phyloP scores from a whole-genome alignment of 495 filamentous ascomycete genomes.

The Penicillium antarcticum region DNA sequence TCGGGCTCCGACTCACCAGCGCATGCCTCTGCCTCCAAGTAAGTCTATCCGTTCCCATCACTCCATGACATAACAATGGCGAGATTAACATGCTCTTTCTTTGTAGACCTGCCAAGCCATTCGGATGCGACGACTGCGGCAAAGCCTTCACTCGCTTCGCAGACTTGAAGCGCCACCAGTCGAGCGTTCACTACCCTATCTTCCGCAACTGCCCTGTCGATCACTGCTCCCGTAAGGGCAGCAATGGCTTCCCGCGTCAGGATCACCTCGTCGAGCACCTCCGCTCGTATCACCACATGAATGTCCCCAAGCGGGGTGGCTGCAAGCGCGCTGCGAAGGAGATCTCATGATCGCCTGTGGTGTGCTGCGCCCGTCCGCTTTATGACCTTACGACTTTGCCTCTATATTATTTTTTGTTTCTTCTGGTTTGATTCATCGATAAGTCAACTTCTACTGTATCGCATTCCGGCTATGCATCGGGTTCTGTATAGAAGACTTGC shows the following conservation, averaged over 20 bases:
- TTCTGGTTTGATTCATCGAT: background rate
- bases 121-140: constrained; percentile 41
- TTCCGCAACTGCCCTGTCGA: constrained; percentile 71
- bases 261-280: constrained; percentile 90
- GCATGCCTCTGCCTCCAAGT: constrained; percentile 23
- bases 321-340: constrained; percentile 33
- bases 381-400: constrained; percentile 10
- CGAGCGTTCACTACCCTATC: constrained; percentile 53
- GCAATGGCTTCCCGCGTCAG: constrained; percentile 76
- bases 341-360: constrained; percentile 5
- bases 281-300: constrained; percentile 67
- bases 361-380: background rate
- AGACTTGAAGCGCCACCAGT: constrained; percentile 53
- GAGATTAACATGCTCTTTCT: background rate
- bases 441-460: background rate
- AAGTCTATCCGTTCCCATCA: background rate
- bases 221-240: constrained; percentile 76
- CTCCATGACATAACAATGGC: background rate
- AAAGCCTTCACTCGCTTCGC: constrained; percentile 50
- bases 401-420: background rate
- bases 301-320: constrained; percentile 43
- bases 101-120: constrained; percentile 36
- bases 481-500: constrained; percentile 5
- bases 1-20: constrained; percentile 20
- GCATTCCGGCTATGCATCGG: background rate